Evolutionary conservation across 139 green algal species (phyloP).

Genomic region (Chlorella sp.): DNA sequence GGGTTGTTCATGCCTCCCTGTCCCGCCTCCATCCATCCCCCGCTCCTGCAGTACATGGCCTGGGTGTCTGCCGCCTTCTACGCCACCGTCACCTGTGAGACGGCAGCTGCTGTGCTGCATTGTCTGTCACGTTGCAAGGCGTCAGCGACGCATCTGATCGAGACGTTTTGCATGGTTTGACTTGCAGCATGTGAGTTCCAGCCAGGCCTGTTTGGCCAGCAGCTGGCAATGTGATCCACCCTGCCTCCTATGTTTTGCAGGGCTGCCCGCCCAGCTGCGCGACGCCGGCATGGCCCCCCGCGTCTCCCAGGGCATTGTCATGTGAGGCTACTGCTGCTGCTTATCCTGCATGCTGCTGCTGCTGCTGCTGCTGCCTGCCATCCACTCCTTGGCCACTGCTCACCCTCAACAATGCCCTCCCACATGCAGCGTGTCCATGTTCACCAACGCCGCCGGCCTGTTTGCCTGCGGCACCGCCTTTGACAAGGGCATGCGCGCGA

Average conservation of each 20-base stretch:
- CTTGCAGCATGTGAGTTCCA: no score
- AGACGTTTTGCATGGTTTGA: no score
- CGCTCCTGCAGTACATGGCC: background rate
- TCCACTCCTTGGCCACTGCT: no score
- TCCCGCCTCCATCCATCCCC: background rate
- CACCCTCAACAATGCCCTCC: no score
- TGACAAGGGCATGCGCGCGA: conserved; percentile 5
- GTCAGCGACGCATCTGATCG: no score
- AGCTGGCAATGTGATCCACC: no score
- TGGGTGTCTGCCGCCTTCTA: conserved; percentile 26
- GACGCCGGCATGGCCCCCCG: background rate
- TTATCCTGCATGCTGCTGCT: background rate
- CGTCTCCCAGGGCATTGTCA: conserved; percentile 14
- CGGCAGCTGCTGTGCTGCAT: no score
- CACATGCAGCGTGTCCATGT: conserved; percentile 7
- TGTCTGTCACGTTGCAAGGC: no score
- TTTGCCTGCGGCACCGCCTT: background rate
- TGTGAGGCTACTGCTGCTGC: background rate
- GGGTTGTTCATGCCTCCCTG: background rate
- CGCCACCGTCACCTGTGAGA: background rate
- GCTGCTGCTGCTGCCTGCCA: no score
- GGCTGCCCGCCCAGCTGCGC: background rate
- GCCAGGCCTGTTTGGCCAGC: no score
- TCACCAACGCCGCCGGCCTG: conserved; percentile 12
- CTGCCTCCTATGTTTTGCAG: no score